A percentile compares a stretch with the other conserved stretches of the same genome.
Evolutionary conservation across 768 basidiomycete genomes (phyloP).

Genomic region (Pisolithus tinctorius): DNA sequence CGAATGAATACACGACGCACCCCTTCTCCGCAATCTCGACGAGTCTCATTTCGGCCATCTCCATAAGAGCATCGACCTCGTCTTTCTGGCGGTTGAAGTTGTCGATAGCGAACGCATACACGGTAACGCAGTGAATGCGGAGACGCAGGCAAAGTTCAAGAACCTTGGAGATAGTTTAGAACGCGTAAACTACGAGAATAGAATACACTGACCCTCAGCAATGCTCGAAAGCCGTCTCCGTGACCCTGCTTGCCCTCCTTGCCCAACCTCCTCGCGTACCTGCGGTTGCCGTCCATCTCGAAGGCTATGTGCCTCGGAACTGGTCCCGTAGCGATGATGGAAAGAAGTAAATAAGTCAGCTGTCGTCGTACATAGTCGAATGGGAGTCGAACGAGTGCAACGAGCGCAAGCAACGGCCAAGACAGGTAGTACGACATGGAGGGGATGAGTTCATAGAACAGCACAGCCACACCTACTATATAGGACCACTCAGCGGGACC

Average conservation of each 20-base stretch:
- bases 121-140: constrained; percentile 77
- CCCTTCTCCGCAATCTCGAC: constrained; percentile 74
- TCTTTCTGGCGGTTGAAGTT: constrained; percentile 86
- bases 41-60: constrained; percentile 71
- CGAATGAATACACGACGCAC: constrained; percentile 38
- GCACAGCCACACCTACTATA: constrained; percentile 17
- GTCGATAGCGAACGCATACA: constrained; percentile 98
- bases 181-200: too few relatives aligned
- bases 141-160: constrained; percentile 80
- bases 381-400: constrained; percentile 6
- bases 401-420: constrained; percentile 2
- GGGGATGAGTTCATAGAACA: too few relatives aligned
- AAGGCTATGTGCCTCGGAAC: constrained; percentile 89
- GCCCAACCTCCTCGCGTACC: constrained; percentile 71
- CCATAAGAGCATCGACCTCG: constrained; percentile 87
- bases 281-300: constrained; percentile 95
- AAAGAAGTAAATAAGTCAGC: constrained; percentile 43
- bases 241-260: constrained; percentile 75
- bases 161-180: constrained; percentile 39
- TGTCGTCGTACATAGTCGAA: constrained; percentile 17
- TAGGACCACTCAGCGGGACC: too few relatives aligned
- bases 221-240: constrained; percentile 71
- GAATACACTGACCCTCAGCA: constrained; percentile 51
- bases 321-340: constrained; percentile 72
- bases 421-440: background rate